A percentile compares a stretch with the other conserved stretches of the same genome.
Conservation (phyloP, 352 stramenopile species). For the Globisporangium spiculum region DNA sequence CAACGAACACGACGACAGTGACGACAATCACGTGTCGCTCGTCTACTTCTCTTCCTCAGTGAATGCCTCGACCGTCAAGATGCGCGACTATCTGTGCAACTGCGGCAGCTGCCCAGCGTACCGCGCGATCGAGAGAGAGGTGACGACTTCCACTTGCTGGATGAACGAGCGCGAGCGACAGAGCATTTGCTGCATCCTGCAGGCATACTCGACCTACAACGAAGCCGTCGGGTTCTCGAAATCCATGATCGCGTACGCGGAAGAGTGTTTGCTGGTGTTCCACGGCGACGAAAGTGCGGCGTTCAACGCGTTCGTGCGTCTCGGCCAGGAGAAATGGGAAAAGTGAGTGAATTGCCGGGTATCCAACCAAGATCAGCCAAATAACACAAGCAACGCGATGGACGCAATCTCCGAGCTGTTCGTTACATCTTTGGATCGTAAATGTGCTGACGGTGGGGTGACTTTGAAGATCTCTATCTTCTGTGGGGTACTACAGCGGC, state of each 20-base stretch:
- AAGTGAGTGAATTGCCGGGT: no score
- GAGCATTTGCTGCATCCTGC: slow-evolving; percentile 50
- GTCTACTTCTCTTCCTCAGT: neutral
- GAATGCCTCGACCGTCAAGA: neutral
- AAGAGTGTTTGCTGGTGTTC: slow-evolving; percentile 59
- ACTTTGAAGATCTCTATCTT: neutral
- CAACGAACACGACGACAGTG: neutral
- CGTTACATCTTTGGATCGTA: no score
- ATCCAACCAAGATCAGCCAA: no score
- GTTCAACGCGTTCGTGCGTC: slow-evolving; percentile 50
- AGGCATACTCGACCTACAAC: slow-evolving; percentile 75
- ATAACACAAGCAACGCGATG: no score
- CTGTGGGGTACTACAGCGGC: neutral
- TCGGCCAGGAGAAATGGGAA: neutral
- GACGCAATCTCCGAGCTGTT: no score
- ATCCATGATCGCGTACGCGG: slow-evolving; percentile 50
- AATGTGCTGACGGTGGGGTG: no score
- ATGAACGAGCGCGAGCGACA: slow-evolving; percentile 25
- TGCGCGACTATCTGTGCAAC: slow-evolving; percentile 42
- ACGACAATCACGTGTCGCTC: neutral
- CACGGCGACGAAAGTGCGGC: slow-evolving; percentile 58
- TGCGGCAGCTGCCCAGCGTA: slow-evolving; percentile 66
- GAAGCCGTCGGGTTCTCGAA: slow-evolving; percentile 51
- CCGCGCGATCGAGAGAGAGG: slow-evolving; percentile 45
- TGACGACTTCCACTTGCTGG: slow-evolving; percentile 30